Evolutionary conservation across 192 early-diverging fungal genomes (phyloP), one percentile per base, ranked within the genome.

Genomic region (Spinellus fusiger): DNA sequence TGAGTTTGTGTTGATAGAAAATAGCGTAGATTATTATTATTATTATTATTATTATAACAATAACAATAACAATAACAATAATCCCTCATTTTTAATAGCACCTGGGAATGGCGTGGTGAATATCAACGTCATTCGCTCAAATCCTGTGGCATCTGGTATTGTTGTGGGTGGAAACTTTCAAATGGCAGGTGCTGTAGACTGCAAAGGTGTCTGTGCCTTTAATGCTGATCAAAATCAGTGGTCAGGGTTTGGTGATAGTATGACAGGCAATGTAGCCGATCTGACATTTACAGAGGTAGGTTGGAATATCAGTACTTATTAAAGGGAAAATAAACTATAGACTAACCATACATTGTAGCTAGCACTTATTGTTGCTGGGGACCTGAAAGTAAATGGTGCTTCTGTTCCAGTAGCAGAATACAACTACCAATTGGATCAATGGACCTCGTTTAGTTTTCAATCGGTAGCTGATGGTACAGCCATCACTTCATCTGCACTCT

Each of bases 151-250:
- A 18, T 68, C 62, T 31, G 56, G 18, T 7, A 64, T 86, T 15
- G 32, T 81, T 32, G 79, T 85, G 5, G 85, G 72, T 16, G 85
- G 84, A 7, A 75, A 71, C n/a, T 87, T 87, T 66, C 62, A 68
- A 47, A 80, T 79, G 27, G 74, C 73, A 48, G 77, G 79, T 2
- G 61, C 56, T 0, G 15, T 71, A 31, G 20, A 23, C 10, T 75
- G 77, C 23, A n/a, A 35, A 29, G 54, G 46, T 6, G 34, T 78
- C 22, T 78, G 77, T 50, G 15, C 31, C 15, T 53, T 74, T 23
- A 64, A 75, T 61, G 54, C 56, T 18, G 51, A 22, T 13, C 23
- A 51, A 20, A 5, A 16, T 29, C 70, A 73, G 59, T 78, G 73
- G 73, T 70, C 59, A 46, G 56, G 35, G 29, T 20, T 69, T 18